These are phyloP conservation scores for Butyriboletus loyo DNA, from an alignment of 768 basidiomycete genomes.

Conservation along the genomic window DNA sequence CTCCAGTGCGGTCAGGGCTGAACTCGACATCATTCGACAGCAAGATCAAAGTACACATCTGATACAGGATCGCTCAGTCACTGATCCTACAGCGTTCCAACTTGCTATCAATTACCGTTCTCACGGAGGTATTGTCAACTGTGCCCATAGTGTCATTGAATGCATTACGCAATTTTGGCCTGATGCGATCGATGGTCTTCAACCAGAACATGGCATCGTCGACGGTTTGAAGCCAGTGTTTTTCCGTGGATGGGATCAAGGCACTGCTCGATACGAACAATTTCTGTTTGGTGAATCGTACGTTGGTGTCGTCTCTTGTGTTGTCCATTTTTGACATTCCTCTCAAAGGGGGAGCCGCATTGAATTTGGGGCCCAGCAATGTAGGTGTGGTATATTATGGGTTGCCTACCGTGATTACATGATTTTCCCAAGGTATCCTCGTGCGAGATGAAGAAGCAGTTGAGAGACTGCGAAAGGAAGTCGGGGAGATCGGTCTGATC, in stretches of 20 bases:
- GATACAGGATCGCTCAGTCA: slow-evolving; percentile 13
- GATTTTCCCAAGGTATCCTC: slow-evolving; percentile 50
- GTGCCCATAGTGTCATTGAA: slow-evolving; percentile 63
- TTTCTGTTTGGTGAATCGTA: slow-evolving; percentile 54
- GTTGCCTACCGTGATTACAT: neutral
- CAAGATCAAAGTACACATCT: slow-evolving; percentile 14
- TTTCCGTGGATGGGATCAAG: slow-evolving; percentile 45
- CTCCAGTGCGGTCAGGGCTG: neutral
- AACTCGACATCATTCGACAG: slow-evolving; percentile 10
- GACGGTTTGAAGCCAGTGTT: slow-evolving; percentile 58
- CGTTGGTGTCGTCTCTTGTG: neutral
- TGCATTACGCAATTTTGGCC: slow-evolving; percentile 63
- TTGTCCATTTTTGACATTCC: slow-evolving; percentile 7
- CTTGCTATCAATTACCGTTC: slow-evolving; percentile 67
- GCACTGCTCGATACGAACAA: slow-evolving; percentile 47
- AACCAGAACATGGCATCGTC: slow-evolving; percentile 52
- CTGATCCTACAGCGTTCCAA: slow-evolving; percentile 46
- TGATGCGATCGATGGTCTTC: slow-evolving; percentile 56
- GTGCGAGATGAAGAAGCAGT: slow-evolving; percentile 60
- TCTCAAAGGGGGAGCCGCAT: slow-evolving; percentile 42
- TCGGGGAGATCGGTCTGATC: slow-evolving; percentile 58
- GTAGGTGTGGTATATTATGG: slow-evolving; percentile 32
- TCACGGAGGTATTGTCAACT: slow-evolving; percentile 71
- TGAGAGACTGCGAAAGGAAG: slow-evolving; percentile 43
- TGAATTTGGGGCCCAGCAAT: slow-evolving; percentile 65